Conservation (phyloP, 2,329 filamentous ascomycete species). For the Aurifilum marmelostoma region DNA sequence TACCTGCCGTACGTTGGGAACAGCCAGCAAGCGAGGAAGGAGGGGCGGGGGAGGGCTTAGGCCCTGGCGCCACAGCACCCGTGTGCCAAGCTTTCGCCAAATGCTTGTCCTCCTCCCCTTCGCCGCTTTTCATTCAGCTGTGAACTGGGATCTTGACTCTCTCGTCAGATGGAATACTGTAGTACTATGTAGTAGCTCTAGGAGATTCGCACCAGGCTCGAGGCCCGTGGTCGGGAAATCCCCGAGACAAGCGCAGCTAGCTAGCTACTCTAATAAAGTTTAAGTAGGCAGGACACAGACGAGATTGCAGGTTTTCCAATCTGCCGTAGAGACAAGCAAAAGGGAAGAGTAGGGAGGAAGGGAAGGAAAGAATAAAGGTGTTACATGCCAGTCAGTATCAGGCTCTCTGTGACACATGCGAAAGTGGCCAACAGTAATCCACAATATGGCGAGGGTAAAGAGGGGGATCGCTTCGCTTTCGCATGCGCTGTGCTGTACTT, state of each 20-base stretch:
- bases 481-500: not conserved
- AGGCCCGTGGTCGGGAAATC: not conserved
- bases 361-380: not conserved
- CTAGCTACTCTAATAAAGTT: not conserved
- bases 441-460: not conserved
- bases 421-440: not conserved
- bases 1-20: not conserved
- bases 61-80: not conserved
- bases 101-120: not conserved
- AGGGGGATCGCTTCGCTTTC: not conserved
- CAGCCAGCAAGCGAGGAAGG: too few relatives aligned
- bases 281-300: not conserved
- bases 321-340: too few relatives aligned
- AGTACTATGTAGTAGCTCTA: not conserved
- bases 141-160: not conserved
- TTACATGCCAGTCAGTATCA: not conserved
- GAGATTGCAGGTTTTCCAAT: not conserved
- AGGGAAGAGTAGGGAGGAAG: not conserved
- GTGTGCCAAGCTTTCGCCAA: constrained; percentile 1
- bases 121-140: constrained; percentile 7
- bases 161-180: not conserved
- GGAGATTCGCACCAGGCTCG: not conserved
- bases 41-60: not conserved
- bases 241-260: not conserved
- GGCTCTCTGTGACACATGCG: not conserved